phyloP scores from a whole-genome alignment of 441 rosid species.

The Bocquillonia castaneifolia region DNA sequence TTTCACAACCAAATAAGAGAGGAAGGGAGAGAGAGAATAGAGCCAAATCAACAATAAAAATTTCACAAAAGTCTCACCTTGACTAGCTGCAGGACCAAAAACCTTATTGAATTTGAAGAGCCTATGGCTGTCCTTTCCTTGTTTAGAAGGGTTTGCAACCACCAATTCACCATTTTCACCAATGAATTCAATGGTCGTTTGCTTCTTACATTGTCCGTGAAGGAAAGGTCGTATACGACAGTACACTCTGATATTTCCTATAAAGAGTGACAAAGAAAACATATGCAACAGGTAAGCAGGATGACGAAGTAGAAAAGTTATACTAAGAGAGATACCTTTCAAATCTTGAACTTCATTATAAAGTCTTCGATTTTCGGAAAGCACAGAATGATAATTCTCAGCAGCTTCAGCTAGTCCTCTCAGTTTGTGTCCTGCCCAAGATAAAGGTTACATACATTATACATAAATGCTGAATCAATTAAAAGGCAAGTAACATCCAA shows the following conservation, averaged over 20 bases:
- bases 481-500: background rate
- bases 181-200: conserved; percentile 29
- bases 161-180: conserved; percentile 38
- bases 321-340: conserved; percentile 24
- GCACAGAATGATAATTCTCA: conserved; percentile 32
- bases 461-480: background rate
- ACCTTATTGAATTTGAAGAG: conserved; percentile 36
- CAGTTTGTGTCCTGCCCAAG: conserved; percentile 29
- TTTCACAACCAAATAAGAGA: background rate
- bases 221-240: conserved; percentile 35
- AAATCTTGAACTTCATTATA: conserved; percentile 37
- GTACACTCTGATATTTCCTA: conserved; percentile 37
- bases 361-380: conserved; percentile 35
- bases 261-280: background rate
- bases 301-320: background rate
- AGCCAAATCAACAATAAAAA: background rate
- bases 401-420: conserved; percentile 33
- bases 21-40: background rate
- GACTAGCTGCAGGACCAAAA: conserved; percentile 30
- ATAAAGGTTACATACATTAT: background rate
- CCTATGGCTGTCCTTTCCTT: conserved; percentile 26
- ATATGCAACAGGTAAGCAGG: background rate
- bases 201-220: conserved; percentile 31
- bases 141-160: conserved; percentile 32
- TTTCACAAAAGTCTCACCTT: conserved; percentile 24